Conservation (phyloP, 108 stramenopile species). For the Discostella pseudostelligera region DNA sequence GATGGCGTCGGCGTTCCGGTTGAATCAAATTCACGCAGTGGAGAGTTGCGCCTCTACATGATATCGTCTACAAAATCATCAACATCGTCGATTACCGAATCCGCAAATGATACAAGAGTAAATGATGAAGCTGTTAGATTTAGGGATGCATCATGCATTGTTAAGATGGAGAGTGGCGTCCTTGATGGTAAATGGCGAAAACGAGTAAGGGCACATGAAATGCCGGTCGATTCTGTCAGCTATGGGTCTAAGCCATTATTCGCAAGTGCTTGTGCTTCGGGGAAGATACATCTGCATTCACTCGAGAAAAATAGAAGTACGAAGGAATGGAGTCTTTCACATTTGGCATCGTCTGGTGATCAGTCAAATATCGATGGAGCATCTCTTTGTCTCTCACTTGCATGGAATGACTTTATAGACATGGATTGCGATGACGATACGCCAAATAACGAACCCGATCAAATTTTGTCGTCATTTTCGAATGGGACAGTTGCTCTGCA, state of each 20-base stretch:
- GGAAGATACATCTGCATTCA: conserved; percentile 45
- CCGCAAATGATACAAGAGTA: conserved; percentile 1
- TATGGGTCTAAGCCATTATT: conserved; percentile 23
- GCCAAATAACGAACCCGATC: conserved; percentile 12
- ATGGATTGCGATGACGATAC: not conserved
- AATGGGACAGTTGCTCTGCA: conserved; percentile 68
- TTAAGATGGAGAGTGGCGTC: conserved; percentile 56
- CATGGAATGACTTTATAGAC: conserved; percentile 42
- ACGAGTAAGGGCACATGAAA: not conserved
- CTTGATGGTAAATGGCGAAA: conserved; percentile 82
- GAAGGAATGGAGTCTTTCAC: conserved; percentile 28
- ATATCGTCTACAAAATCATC: conserved; percentile 24
- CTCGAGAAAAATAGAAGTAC: conserved; percentile 20
- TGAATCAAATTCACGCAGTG: conserved; percentile 25
- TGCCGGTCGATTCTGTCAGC: conserved; percentile 2
- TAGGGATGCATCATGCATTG: conserved; percentile 27
- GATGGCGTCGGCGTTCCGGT: not conserved
- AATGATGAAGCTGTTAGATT: conserved; percentile 19
- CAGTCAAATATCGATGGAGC: conserved; percentile 4
- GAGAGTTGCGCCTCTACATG: conserved; percentile 42
- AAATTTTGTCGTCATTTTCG: conserved; percentile 81
- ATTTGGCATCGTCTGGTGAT: conserved; percentile 23
- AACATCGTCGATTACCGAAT: not conserved
- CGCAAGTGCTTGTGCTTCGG: conserved; percentile 36
- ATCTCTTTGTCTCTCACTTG: conserved; percentile 55